Conservation (phyloP, 1,284 basidiomycete species). For the Afroboletus lepidellus region DNA sequence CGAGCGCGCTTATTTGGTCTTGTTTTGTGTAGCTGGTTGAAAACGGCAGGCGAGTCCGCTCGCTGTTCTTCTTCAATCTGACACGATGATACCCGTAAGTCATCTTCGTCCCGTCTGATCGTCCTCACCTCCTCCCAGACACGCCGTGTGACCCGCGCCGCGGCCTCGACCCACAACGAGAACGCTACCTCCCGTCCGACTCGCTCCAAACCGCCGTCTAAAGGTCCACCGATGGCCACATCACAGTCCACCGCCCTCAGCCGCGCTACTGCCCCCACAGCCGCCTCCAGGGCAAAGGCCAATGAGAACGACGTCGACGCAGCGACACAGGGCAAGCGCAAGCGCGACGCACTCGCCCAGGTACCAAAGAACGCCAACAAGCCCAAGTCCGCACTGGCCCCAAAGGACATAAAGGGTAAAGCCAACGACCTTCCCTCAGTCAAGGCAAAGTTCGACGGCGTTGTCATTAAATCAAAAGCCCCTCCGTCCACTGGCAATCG, state of each 20-base stretch:
- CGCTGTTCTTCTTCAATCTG: slow-evolving; percentile 14
- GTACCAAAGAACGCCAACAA: slow-evolving; percentile 54
- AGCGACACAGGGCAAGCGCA: slow-evolving; percentile 58
- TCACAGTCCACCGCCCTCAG: slow-evolving; percentile 41
- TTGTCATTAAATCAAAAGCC: slow-evolving; percentile 49
- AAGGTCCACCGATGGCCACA: slow-evolving; percentile 39
- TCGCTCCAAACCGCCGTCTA: slow-evolving; percentile 55
- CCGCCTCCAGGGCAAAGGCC: slow-evolving; percentile 51
- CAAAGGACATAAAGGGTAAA: slow-evolving; percentile 43
- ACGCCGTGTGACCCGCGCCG: slow-evolving; percentile 57
- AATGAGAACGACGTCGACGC: slow-evolving; percentile 43
- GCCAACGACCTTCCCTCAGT: slow-evolving; percentile 38
- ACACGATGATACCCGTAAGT: slow-evolving; percentile 35
- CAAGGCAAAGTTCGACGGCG: slow-evolving; percentile 51
- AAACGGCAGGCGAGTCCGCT: slow-evolving; percentile 34
- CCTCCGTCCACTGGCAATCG: slow-evolving; percentile 34
- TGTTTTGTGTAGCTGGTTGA: slow-evolving; percentile 34
- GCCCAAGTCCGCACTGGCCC: slow-evolving; percentile 37
- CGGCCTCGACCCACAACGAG: slow-evolving; percentile 57
- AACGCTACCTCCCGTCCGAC: slow-evolving; percentile 60
- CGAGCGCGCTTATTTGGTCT: slow-evolving; percentile 36
- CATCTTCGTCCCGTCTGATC: accelerated
- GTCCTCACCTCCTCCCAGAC: slow-evolving; percentile 38
- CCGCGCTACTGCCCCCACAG: slow-evolving; percentile 46
- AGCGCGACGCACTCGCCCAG: slow-evolving; percentile 72